phyloP scores from a whole-genome alignment of 805 yeast genomes.

The Starmera quercuum region DNA sequence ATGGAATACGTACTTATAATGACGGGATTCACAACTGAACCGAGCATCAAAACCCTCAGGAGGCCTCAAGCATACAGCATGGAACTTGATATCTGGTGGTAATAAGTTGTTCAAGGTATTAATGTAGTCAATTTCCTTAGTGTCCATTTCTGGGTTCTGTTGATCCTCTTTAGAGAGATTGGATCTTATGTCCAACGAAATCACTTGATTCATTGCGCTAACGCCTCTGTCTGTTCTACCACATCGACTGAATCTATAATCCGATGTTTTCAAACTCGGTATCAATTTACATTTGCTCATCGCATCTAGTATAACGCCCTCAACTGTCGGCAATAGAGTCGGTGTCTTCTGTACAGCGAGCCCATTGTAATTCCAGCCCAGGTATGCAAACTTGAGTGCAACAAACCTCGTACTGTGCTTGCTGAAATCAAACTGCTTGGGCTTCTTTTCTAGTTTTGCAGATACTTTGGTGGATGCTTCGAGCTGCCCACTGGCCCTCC shows the following conservation, averaged over 20 bases:
- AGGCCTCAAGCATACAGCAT: conserved; percentile 75
- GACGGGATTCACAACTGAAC: conserved; percentile 81
- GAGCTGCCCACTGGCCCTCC: conserved; percentile 1
- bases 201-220: conserved; percentile 93
- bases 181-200: conserved; percentile 72
- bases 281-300: conserved; percentile 60
- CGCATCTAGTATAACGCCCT: conserved; percentile 66
- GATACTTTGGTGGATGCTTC: not conserved
- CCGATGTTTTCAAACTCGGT: conserved; percentile 47
- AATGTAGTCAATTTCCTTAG: conserved; percentile 67
- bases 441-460: conserved; percentile 15
- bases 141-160: conserved; percentile 44
- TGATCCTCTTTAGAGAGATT: conserved; percentile 58
- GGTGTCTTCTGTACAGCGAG: conserved; percentile 72
- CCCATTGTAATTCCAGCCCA: conserved; percentile 95
- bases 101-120: conserved; percentile 65
- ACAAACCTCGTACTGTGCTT: conserved; percentile 58
- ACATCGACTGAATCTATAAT: conserved; percentile 77
- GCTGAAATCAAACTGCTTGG: conserved; percentile 54
- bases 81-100: conserved; percentile 79
- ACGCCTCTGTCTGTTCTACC: conserved; percentile 97
- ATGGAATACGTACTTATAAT: conserved; percentile 75
- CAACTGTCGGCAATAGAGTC: conserved; percentile 83
- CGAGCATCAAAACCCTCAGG: conserved; percentile 84
- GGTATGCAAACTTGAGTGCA: conserved; percentile 77